Percentiles rank a stretch among this genome's conserved stretches.
Evolutionary conservation across 2,329 filamentous ascomycete species (phyloP).

Genomic region (Aspergillus costaricaensis): DNA sequence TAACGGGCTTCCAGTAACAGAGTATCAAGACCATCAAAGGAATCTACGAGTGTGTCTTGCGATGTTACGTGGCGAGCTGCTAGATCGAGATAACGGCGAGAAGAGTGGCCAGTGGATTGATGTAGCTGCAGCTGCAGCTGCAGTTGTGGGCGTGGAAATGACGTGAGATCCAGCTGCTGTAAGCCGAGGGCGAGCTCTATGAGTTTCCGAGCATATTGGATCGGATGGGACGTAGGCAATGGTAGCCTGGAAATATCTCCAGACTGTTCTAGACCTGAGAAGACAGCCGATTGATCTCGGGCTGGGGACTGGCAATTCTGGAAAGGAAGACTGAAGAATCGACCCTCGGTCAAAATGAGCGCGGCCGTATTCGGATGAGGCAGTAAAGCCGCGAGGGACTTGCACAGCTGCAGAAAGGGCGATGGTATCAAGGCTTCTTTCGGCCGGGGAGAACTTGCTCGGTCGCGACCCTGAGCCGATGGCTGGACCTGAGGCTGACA

Average conservation of each 20-base stretch:
- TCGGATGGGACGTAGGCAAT: neutral
- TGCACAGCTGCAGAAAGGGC: neutral
- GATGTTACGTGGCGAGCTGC: constrained; percentile 2
- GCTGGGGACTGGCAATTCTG: neutral
- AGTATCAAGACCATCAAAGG: neutral
- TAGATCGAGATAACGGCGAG: neutral
- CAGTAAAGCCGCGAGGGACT: neutral
- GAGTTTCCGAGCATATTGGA: constrained; percentile 2
- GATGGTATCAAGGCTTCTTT: too few relatives aligned
- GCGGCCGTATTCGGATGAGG: neutral
- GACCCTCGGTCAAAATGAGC: neutral
- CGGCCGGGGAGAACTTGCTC: neutral
- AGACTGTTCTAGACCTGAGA: neutral
- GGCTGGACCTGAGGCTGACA: neutral
- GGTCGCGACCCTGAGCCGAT: too few relatives aligned
- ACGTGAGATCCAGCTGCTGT: constrained; percentile 1
- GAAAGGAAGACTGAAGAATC: neutral
- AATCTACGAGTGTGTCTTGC: constrained; percentile 2
- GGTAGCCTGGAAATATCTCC: neutral
- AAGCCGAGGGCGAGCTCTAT: constrained; percentile 5
- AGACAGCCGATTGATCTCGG: neutral
- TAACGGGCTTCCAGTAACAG: constrained; percentile 10
- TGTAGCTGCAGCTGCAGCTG: neutral
- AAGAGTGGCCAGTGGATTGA: neutral
- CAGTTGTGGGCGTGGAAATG: neutral